Conservation (phyloP, 805 yeast genomes). For the Hagleromyces aurorensis region DNA sequence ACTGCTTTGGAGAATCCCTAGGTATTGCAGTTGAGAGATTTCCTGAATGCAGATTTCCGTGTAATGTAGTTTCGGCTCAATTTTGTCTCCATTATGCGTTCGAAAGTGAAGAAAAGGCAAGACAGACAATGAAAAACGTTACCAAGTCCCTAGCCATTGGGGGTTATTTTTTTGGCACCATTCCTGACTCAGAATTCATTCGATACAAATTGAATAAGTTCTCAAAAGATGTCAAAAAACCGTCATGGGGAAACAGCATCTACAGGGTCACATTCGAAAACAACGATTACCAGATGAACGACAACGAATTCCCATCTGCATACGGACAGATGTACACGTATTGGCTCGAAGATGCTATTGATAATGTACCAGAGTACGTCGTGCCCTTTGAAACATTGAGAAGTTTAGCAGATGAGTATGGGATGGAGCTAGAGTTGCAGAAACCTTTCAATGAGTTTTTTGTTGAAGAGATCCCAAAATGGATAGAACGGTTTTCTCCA, state of each 20-base stretch:
- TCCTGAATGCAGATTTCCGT: constrained; percentile 64
- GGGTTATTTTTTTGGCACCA: constrained; percentile 87
- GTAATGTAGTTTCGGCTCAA: constrained; percentile 83
- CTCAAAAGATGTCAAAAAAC: constrained; percentile 41
- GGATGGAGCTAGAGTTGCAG: constrained; percentile 60
- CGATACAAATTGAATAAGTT: constrained; percentile 51
- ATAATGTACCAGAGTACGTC: constrained; percentile 92
- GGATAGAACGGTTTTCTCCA: constrained; percentile 50
- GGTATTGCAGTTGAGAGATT: constrained; percentile 62
- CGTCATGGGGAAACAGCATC: constrained; percentile 76
- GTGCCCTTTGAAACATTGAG: constrained; percentile 89
- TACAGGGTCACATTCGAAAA: constrained; percentile 78
- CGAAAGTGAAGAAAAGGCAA: constrained; percentile 72
- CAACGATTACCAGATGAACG: constrained; percentile 53
- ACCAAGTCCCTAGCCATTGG: constrained; percentile 69
- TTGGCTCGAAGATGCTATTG: constrained; percentile 86
- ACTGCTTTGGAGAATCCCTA: constrained; percentile 68
- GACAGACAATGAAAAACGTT: constrained; percentile 65
- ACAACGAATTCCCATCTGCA: constrained; percentile 64
- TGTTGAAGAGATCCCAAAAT: constrained; percentile 66
- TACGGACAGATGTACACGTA: constrained; percentile 81
- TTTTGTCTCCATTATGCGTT: constrained; percentile 94
- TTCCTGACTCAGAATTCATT: constrained; percentile 85
- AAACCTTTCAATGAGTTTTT: constrained; percentile 78
- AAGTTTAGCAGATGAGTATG: constrained; percentile 76